Percentiles rank a stretch among this genome's conserved stretches.
Evolutionary conservation across 176 grass and related monocot genomes (phyloP).

Genomic region (Rhipidocladum racemiflorum): DNA sequence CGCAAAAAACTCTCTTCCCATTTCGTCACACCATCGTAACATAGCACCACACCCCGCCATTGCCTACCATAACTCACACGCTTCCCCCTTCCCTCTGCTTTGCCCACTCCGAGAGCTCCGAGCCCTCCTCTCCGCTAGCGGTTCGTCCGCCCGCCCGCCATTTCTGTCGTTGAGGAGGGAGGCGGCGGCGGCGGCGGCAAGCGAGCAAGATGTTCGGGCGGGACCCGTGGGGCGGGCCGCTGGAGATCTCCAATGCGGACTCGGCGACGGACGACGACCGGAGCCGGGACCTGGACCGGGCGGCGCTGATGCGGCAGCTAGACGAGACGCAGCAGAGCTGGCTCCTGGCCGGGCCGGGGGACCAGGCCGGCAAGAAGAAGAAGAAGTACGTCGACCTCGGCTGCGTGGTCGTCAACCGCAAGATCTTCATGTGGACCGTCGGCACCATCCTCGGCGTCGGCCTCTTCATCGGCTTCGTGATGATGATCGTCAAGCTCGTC

Average conservation of each 20-base stretch:
- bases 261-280: constrained; percentile 89
- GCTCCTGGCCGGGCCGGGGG: constrained; percentile 69
- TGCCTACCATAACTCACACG: constrained; percentile 18
- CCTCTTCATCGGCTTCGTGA: constrained; percentile 69
- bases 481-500: constrained; percentile 86
- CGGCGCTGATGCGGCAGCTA: constrained; percentile 72
- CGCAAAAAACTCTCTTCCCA: no score
- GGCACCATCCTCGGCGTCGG: constrained; percentile 70
- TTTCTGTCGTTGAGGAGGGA: constrained; percentile 3
- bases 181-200: background rate
- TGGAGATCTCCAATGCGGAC: constrained; percentile 85
- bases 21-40: constrained; percentile 37
- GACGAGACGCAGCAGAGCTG: constrained; percentile 97
- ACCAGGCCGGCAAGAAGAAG: constrained; percentile 72
- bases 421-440: constrained; percentile 87
- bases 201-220: constrained; percentile 75
- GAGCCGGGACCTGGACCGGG: constrained; percentile 75
- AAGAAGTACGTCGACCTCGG: constrained; percentile 80
- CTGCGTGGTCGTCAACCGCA: constrained; percentile 77
- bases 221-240: constrained; percentile 86
- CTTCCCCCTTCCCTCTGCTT: background rate
- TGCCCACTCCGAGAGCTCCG: background rate
- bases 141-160: background rate
- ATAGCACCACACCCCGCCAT: background rate
- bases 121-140: background rate